Base-by-base conservation (phyloP, 2,329 filamentous ascomycete species). In the Xylaria sp. region DNA sequence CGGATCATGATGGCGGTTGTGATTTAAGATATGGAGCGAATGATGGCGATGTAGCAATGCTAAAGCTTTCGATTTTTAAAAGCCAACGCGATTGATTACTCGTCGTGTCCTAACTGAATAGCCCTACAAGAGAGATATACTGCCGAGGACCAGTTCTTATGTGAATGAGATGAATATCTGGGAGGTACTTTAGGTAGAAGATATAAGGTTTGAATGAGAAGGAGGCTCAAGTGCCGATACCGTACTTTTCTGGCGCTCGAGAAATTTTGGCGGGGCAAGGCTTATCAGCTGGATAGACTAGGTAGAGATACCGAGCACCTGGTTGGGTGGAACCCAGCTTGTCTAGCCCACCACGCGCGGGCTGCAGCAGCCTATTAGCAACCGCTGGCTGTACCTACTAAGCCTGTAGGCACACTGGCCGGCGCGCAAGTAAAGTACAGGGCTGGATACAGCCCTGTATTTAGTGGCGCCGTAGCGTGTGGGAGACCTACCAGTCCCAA, bases 1-100 rank as follows among this genome's bases (percentile, higher is more conserved):
- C 91, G 88, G 55, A 72, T 60, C 70, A 72, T 72, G 51, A 20
- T n/a, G 25, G 54, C 46, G 39, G 20, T 28, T 83, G 88, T 73
- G 28, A 18, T 57, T 57, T 52, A 37, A 32, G 3, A 65, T 56
- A 8, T 52, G 44, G 20, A 55, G 15, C 64, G 66, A 37, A 54
- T 61, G 50, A 55, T 13, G 12, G 7, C 13, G 54, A 23, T 9
- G 46, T 13, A 13, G 18, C 6, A 15, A 28, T 8, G 39, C 41
- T 6, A 54, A 34, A 37, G 2, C 34, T 1, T 37, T 37, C 34
- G 34, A 20, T 6, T 32, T 32, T 32, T 2, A 3, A 46, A 20
- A 46, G 39, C 23, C 7, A 25, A 12, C 46, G 3, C 2, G 23
- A 32, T 37, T 5, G 39, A 25, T 23, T 1, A n/a, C 2, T 18